These are phyloP conservation scores for Irpex sp. DNA, from an alignment of 1,284 basidiomycete species.

Conservation along the genomic window DNA sequence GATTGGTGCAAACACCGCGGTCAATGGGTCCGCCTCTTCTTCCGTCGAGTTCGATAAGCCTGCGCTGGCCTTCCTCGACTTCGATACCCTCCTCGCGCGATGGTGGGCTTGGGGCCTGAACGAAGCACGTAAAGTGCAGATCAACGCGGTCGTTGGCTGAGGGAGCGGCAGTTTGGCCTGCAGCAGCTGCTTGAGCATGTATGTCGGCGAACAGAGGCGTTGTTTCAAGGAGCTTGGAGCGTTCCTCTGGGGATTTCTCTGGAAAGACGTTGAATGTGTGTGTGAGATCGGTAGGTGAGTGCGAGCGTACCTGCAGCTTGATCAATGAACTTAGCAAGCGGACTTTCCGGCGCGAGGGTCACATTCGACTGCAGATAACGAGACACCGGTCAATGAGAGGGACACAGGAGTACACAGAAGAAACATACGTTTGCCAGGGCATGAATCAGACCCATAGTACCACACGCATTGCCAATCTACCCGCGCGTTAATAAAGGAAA, in stretches of 20 bases:
- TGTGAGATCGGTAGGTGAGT: background rate
- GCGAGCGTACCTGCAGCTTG: conserved; percentile 45
- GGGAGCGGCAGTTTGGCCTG: conserved; percentile 62
- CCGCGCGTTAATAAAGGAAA: background rate
- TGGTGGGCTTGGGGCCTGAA: conserved; percentile 51
- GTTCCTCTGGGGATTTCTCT: conserved; percentile 66
- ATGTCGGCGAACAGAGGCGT: conserved; percentile 73
- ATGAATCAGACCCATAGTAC: conserved; percentile 85
- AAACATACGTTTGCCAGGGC: conserved; percentile 63
- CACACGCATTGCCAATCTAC: conserved; percentile 54
- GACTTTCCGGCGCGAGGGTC: conserved; percentile 46
- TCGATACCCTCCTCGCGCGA: conserved; percentile 23
- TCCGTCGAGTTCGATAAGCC: conserved; percentile 82
- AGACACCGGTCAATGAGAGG: background rate
- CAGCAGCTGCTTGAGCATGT: conserved; percentile 62
- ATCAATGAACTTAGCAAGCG: conserved; percentile 60
- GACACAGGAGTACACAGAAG: background rate
- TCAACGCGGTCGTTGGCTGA: conserved; percentile 52
- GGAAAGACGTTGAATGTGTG: conserved; percentile 8
- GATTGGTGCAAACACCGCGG: conserved; percentile 56
- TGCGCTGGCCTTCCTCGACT: conserved; percentile 20
- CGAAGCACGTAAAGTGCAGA: conserved; percentile 83
- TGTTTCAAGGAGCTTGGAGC: conserved; percentile 69
- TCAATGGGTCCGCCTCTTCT: conserved; percentile 72
- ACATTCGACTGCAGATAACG: conserved; percentile 46